Evolutionary conservation across 1,284 basidiomycete species (phyloP), one percentile per base, ranked within the genome.

Genomic region (Ceratobasidium theobromae): DNA sequence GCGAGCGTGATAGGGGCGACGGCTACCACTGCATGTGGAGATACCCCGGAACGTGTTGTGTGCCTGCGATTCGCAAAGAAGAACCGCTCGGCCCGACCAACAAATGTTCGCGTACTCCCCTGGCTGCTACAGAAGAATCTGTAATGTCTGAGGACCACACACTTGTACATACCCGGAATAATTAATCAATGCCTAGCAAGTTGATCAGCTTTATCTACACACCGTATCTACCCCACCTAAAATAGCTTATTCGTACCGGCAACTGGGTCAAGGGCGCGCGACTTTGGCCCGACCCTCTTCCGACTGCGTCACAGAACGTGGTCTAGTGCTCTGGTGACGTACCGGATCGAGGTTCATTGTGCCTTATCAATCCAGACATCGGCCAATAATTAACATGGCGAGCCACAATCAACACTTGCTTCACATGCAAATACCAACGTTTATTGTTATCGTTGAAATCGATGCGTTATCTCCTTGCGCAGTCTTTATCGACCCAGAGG

Each of bases 21-120:
- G 1, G 12, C 18, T 45, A 45, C 43, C 9, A 21, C 6, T 45
- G 43, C 18, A 21, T 23, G 43, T 58, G 43, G 25, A 48, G 28
- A 43, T 28, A 58, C 55, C 55, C 55, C 35, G 28, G 55, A 58
- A 58, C 55, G 55, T 58, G 55, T 46, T 33, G 41, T 28, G 35
- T 16, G 43, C 18, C 27, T 14, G 43, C 12, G 27, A 46, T 32
- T 6, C n/a, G 55, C n/a, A 45, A 41, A 18, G 54, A 33, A 18
- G 43, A n/a, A 21, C 41, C 28, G 11, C 43, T 58, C 49, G 30
- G 43, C 41, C n/a, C 43, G 55, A 48, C 41, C 6, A 27, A 18
- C 48, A 9, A 25, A 27, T 25, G 43, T n/a, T n/a, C n/a, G n/a
- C n/a, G n/a, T n/a, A n/a, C n/a, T n/a, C n/a, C n/a, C n/a, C n/a